Percentiles rank a stretch among this genome's conserved stretches.
These are phyloP conservation scores for Aspergillus alliaceus DNA, from an alignment of 2,329 filamentous ascomycete genomes.

Conservation along the genomic window DNA sequence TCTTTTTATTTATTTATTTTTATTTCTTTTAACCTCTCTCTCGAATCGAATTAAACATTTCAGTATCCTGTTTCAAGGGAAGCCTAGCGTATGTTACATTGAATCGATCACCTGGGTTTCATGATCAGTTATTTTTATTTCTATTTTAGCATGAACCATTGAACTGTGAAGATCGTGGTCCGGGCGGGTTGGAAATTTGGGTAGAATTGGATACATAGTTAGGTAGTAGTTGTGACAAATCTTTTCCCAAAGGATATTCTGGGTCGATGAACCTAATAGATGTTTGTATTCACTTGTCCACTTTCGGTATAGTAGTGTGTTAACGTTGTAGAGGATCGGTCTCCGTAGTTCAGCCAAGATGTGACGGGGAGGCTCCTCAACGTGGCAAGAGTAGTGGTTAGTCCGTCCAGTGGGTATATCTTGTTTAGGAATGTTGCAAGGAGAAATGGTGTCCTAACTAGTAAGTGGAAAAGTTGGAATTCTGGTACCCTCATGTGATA, in stretches of 20 bases:
- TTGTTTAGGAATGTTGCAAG: neutral
- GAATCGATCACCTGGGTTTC: neutral
- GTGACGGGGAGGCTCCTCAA: neutral
- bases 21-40: no score
- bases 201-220: neutral
- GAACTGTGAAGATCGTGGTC: neutral
- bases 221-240: neutral
- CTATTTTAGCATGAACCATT: neutral
- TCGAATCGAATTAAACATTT: neutral
- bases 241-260: neutral
- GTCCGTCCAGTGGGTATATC: neutral
- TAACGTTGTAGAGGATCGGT: neutral
- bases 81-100: neutral
- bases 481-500: neutral
- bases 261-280: neutral
- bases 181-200: neutral
- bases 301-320: neutral
- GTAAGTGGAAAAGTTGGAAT: neutral
- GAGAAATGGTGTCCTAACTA: neutral
- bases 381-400: neutral
- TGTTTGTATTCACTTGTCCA: neutral
- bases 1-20: no score
- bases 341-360: constrained; percentile 1
- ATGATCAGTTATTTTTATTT: neutral
- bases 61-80: neutral